These are phyloP conservation scores for Cucurbita moschata DNA, from an alignment of 306 rosid species.

Conservation along the genomic window DNA sequence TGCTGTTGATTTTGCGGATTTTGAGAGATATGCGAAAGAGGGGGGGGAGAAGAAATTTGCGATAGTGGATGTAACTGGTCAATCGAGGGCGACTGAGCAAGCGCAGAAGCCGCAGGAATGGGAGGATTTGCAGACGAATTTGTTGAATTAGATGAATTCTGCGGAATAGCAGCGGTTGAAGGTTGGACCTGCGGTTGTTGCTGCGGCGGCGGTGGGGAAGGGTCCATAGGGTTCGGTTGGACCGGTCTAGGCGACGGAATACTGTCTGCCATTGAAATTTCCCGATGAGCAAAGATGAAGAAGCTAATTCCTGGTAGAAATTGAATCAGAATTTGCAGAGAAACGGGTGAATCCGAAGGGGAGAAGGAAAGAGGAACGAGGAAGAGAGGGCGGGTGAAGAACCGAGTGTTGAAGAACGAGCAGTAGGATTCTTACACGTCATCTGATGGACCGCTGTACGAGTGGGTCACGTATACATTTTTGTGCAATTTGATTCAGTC, in stretches of 20 bases:
- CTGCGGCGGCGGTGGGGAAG: slow-evolving; percentile 5
- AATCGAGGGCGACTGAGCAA: slow-evolving; percentile 40
- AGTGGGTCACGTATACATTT: neutral
- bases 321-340: neutral
- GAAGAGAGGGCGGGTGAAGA: neutral
- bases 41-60: slow-evolving; percentile 46
- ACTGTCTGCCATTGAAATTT: slow-evolving; percentile 35
- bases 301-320: slow-evolving; percentile 3
- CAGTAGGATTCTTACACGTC: neutral
- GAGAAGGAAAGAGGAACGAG: neutral
- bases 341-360: neutral
- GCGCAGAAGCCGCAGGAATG: slow-evolving; percentile 31
- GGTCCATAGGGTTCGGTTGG: slow-evolving; percentile 26
- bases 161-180: slow-evolving; percentile 12
- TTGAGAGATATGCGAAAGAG: slow-evolving; percentile 30
- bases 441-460: neutral
- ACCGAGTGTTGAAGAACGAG: neutral
- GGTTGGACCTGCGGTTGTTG: neutral
- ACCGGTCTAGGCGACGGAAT: slow-evolving; percentile 29
- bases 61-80: slow-evolving; percentile 18
- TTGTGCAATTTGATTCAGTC: neutral
- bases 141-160: slow-evolving; percentile 20
- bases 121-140: slow-evolving; percentile 21
- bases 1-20: slow-evolving; percentile 31
- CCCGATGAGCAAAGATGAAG: neutral